phyloP scores from a whole-genome alignment of 306 rosid species.

The Medicago ruthenica region DNA sequence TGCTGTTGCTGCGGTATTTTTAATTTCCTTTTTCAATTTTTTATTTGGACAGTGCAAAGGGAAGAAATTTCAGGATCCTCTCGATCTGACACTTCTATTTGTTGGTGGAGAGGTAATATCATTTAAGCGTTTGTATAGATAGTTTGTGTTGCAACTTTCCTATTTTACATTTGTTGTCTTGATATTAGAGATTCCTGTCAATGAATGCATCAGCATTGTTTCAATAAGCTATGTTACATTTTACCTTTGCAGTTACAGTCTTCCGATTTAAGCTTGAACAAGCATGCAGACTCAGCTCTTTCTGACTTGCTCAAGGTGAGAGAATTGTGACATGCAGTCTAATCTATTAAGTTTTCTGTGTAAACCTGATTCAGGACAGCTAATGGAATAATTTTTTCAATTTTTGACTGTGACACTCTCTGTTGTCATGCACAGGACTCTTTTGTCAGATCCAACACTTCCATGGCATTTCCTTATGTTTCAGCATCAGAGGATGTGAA shows the following conservation, averaged over 20 bases:
- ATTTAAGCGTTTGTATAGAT: slow-evolving; percentile 16
- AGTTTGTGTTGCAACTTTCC: slow-evolving; percentile 24
- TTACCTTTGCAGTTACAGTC: slow-evolving; percentile 71
- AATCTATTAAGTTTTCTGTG: slow-evolving; percentile 9
- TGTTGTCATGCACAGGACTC: slow-evolving; percentile 61
- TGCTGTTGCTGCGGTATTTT: slow-evolving; percentile 17
- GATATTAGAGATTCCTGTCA: slow-evolving; percentile 30
- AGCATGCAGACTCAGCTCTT: slow-evolving; percentile 63
- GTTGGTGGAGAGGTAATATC: slow-evolving; percentile 81
- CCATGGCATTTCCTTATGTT: slow-evolving; percentile 93
- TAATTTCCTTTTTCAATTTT: slow-evolving; percentile 13
- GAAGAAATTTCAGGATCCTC: slow-evolving; percentile 57
- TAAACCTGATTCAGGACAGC: slow-evolving; percentile 27
- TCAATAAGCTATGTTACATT: slow-evolving; percentile 40
- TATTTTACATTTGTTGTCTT: not conserved
- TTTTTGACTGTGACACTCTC: slow-evolving; percentile 37
- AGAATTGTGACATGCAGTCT: slow-evolving; percentile 33
- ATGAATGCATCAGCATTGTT: slow-evolving; percentile 30
- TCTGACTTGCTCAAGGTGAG: slow-evolving; percentile 79
- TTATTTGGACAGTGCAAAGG: slow-evolving; percentile 62
- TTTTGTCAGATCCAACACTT: slow-evolving; percentile 76
- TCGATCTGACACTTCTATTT: slow-evolving; percentile 87
- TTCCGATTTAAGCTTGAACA: slow-evolving; percentile 66
- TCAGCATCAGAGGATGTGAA: slow-evolving; percentile 70
- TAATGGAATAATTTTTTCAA: not conserved